Conservation (phyloP, 305 asterid species). For the Solanum aculeatissimum region DNA sequence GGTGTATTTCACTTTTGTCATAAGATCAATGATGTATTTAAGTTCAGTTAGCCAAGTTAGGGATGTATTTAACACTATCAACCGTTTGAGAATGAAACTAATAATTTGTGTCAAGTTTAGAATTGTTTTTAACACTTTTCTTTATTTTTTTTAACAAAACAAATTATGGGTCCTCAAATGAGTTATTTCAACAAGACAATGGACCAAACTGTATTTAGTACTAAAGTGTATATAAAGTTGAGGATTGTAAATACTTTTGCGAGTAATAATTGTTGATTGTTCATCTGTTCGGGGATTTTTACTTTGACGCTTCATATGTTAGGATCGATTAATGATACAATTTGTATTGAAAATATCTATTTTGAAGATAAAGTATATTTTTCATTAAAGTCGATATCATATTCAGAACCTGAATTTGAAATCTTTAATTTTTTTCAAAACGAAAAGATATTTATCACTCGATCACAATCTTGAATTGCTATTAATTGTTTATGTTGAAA, state of each 20-base stretch:
- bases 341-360: neutral
- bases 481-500: neutral
- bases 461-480: fast-evolving
- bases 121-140: no score
- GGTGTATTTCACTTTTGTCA: no score
- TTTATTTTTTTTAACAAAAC: neutral
- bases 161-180: neutral
- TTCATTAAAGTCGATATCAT: neutral
- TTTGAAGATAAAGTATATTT: neutral
- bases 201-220: neutral
- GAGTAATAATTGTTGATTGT: neutral
- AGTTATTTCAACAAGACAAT: neutral
- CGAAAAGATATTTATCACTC: neutral
- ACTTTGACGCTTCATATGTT: no score
- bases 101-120: no score
- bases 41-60: no score
- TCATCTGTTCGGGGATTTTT: neutral
- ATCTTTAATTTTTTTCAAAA: neutral
- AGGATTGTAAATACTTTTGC: neutral
- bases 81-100: no score
- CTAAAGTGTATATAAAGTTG: neutral
- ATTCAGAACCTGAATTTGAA: neutral
- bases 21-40: no score
- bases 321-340: fast-evolving
- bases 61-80: no score